Conservation (phyloP, 306 rosid genomes). For the Carpinus viminea region DNA sequence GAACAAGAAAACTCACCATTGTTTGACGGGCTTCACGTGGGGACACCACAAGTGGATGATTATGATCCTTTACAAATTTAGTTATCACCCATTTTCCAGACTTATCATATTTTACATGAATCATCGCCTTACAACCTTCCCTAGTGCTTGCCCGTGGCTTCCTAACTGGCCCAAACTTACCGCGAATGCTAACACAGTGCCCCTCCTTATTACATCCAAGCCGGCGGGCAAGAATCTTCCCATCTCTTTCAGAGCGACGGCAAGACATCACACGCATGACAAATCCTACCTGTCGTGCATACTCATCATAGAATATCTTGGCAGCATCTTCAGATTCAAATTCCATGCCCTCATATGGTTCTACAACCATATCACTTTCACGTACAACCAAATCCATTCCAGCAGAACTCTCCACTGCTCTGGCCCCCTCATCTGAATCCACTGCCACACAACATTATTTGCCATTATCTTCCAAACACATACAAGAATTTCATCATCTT, state of each 20-base stretch:
- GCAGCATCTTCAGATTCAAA: constrained; percentile 96
- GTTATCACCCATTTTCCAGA: constrained; percentile 93
- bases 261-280: constrained; percentile 99
- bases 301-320: constrained; percentile 89
- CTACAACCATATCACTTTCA: constrained; percentile 52
- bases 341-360: constrained; percentile 87
- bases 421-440: constrained; percentile 58
- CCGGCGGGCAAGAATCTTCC: constrained; percentile 92
- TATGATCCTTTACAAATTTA: constrained; percentile 88
- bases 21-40: constrained; percentile 97
- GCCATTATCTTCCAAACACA: constrained; percentile 24
- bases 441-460: constrained; percentile 47
- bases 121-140: constrained; percentile 98
- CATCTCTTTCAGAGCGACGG: constrained; percentile 95
- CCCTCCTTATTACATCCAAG: constrained; percentile 97
- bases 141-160: constrained; percentile 87
- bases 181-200: constrained; percentile 71
- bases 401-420: constrained; percentile 48
- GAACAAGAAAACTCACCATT: constrained; percentile 57
- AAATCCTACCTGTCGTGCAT: constrained; percentile 77
- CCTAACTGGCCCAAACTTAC: constrained; percentile 73
- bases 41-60: constrained; percentile 81
- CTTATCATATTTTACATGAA: constrained; percentile 83
- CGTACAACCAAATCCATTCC: constrained; percentile 36
- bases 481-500: constrained; percentile 17